Conservation (phyloP, 1,284 basidiomycete species). For the Ceratobasidium papillatum region DNA sequence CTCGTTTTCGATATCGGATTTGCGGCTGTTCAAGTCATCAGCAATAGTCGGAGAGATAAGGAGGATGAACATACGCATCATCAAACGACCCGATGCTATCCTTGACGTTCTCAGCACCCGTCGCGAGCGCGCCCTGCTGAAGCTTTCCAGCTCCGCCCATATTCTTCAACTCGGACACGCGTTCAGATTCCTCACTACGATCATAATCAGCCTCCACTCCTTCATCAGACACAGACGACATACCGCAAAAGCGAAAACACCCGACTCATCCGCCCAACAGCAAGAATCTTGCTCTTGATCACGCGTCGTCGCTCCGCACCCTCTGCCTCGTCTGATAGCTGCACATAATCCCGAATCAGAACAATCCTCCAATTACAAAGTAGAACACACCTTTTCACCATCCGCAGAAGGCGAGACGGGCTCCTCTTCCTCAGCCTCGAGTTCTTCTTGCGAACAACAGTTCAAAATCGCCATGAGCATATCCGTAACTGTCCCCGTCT, state of each 20-base stretch:
- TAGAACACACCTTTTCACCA: constrained; percentile 47
- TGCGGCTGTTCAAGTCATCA: constrained; percentile 65
- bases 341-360: background rate
- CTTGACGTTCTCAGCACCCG: constrained; percentile 95
- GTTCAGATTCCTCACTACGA: constrained; percentile 93
- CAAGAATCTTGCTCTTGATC: constrained; percentile 98
- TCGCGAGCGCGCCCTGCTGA: constrained; percentile 87
- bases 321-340: constrained; percentile 60
- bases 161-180: constrained; percentile 95
- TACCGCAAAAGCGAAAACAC: constrained; percentile 96
- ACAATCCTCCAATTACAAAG: background rate
- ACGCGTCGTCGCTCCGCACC: constrained; percentile 74
- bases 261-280: constrained; percentile 94
- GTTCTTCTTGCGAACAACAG: constrained; percentile 93
- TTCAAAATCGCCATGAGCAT: constrained; percentile 96
- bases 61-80: constrained; percentile 78
- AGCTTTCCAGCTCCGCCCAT: constrained; percentile 81
- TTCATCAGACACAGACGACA: constrained; percentile 49
- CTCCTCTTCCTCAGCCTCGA: constrained; percentile 77
- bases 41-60: background rate
- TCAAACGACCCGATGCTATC: constrained; percentile 94
- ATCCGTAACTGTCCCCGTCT: constrained; percentile 74
- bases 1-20: constrained; percentile 99
- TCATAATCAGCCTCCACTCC: constrained; percentile 1
- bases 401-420: constrained; percentile 43